A percentile compares a stretch with the other conserved stretches of the same genome.
Conservation (phyloP, 768 basidiomycete genomes). For the Leccinum olivaceopallidum region DNA sequence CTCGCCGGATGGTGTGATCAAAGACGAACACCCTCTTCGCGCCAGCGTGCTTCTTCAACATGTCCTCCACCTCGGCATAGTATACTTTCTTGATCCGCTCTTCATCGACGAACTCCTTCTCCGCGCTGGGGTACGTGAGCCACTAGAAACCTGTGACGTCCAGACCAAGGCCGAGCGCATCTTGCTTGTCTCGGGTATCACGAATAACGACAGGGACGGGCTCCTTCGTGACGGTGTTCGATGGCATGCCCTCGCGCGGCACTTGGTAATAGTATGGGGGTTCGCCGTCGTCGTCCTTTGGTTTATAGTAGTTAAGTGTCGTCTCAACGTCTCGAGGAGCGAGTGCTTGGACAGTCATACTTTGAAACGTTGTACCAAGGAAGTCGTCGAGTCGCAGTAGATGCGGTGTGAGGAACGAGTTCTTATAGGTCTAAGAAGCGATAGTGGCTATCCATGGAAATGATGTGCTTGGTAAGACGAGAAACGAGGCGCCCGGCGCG, state of each 20-base stretch:
- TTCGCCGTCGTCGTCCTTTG: constrained; percentile 20
- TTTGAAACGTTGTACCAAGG: neutral
- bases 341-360: constrained; percentile 24
- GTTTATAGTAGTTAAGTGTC: constrained; percentile 37
- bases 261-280: constrained; percentile 34
- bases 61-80: constrained; percentile 40
- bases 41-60: constrained; percentile 38
- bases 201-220: constrained; percentile 19
- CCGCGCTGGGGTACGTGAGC: constrained; percentile 30
- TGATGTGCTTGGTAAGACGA: too few species aligned
- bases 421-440: too few species aligned
- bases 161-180: constrained; percentile 26
- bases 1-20: constrained; percentile 41
- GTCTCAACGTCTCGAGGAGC: constrained; percentile 35
- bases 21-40: constrained; percentile 41
- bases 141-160: constrained; percentile 44
- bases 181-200: constrained; percentile 32
- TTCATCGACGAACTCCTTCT: constrained; percentile 39
- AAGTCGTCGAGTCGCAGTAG: neutral
- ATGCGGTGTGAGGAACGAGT: too few species aligned
- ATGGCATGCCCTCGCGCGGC: constrained; percentile 25
- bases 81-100: constrained; percentile 36
- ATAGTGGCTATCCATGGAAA: too few species aligned
- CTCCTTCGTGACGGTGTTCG: constrained; percentile 25
- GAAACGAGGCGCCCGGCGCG: too few species aligned